phyloP scores from a whole-genome alignment of 2,329 filamentous ascomycete genomes.

The Tolypocladium guangdongense region DNA sequence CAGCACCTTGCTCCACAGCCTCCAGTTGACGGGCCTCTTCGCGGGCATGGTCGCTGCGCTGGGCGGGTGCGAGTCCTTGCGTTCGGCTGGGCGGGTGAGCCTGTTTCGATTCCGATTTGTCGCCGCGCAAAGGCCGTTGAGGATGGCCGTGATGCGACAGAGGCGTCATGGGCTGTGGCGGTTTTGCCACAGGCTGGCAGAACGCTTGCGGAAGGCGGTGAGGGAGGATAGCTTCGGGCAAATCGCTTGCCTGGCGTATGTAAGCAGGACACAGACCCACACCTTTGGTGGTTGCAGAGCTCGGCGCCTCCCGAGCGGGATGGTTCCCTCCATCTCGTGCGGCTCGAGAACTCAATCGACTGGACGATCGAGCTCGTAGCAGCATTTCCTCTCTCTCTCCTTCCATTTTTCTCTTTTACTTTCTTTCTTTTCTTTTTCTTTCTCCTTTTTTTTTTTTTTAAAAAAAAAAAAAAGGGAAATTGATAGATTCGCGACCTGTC shows the following conservation, averaged over 20 bases:
- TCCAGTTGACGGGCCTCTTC: constrained; percentile 42
- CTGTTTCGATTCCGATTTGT: not conserved
- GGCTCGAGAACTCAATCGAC: not conserved
- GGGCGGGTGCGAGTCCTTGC: not conserved
- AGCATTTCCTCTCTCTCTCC: too few relatives aligned
- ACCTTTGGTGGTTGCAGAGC: too few relatives aligned
- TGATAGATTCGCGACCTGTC: not conserved
- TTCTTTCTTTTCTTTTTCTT: too few relatives aligned
- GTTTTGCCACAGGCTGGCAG: not conserved
- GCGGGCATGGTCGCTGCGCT: constrained; percentile 17
- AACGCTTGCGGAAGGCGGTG: not conserved
- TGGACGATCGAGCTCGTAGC: not conserved
- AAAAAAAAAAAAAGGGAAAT: too few relatives aligned
- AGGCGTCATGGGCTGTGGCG: not conserved
- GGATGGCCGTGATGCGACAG: not conserved
- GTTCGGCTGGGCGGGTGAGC: not conserved
- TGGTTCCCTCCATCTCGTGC: not conserved
- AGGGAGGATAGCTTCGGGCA: not conserved
- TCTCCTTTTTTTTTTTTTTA: too few relatives aligned
- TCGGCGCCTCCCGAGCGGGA: too few relatives aligned
- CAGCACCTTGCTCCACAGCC: constrained; percentile 58
- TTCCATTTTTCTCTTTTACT: too few relatives aligned
- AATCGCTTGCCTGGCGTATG: not conserved
- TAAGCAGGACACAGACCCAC: too few relatives aligned
- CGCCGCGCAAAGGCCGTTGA: not conserved